Evolutionary conservation across 176 grass and related monocot species (phyloP), one percentile per base, ranked within the genome.

Genomic region (Cenchrus fungigraminus): DNA sequence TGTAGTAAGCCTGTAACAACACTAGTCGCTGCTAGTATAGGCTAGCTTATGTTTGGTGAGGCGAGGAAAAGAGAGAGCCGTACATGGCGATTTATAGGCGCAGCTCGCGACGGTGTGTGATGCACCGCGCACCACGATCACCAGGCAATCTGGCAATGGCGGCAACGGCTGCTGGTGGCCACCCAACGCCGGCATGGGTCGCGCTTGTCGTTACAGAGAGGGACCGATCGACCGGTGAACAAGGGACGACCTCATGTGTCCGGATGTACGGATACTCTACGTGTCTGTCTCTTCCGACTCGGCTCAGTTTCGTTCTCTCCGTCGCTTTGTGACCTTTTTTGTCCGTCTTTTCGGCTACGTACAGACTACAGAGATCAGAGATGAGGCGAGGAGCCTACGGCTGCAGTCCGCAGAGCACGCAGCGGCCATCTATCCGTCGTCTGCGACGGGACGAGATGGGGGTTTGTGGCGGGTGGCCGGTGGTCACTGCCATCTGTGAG

Each of bases 1-100:
- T 40, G 37, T 34, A 40, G 2, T 25, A 25, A 25, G 22, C 22
- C 15, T 65, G 71, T 3, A 2, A n/a, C 32, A n/a, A 60, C 45
- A 6, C 45, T 8, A 46, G 56, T 25, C 25, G 25, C 25, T 25
- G 25, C 25, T 25, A 25, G 25, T 25, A 25, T 25, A 25, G 25
- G 25, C 56, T 20, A n/a, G 79, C 29, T 57, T 28, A 1, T 31
- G 17, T 68, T 54, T 40, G 37, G 68, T 85, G 87, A 8, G 53
- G 82, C 29, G 37, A 8, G 3, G 31, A 31, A 25, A 9, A 12
- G 46, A 5, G 7, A 45, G 49, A 1, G 57, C 37, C 17, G 19
- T 72, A 58, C 79, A 78, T 86, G 84, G 1, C 73, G 71, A 73
- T 72, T 86, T 90, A 82, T 72, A 90, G 72, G 49, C 3, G 49